These are phyloP conservation scores for Afroboletus lepidellus DNA, from an alignment of 1,284 basidiomycete species.

Conservation along the genomic window DNA sequence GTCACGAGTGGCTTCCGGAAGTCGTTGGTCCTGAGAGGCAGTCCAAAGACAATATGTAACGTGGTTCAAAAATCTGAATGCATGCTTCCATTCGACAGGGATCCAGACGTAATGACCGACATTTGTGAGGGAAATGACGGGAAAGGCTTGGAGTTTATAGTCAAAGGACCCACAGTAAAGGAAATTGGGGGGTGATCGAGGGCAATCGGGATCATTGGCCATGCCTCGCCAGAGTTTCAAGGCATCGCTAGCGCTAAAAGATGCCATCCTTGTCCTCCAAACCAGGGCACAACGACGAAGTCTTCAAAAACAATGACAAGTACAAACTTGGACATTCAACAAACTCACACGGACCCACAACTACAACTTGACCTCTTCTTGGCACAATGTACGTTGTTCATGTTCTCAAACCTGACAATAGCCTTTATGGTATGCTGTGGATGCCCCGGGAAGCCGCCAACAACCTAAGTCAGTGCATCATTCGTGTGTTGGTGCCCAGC, in stretches of 20 bases:
- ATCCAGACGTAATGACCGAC: not conserved
- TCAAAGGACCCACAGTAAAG: not conserved
- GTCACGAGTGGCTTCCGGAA: not conserved
- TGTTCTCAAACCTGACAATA: not conserved
- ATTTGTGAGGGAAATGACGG: not conserved
- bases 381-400: not conserved
- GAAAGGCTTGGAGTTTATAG: not conserved
- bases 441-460: no score
- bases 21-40: not conserved
- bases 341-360: conserved; percentile 2
- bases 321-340: not conserved
- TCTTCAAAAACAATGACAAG: not conserved
- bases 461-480: no score
- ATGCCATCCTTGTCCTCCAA: not conserved
- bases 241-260: not conserved
- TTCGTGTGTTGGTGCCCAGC: no score
- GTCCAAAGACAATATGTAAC: not conserved
- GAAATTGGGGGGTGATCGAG: not conserved
- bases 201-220: not conserved
- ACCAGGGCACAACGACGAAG: conserved; percentile 4
- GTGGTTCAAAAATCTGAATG: not conserved
- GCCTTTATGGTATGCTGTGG: no score
- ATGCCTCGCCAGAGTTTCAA: not conserved
- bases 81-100: not conserved
- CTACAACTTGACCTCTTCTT: no score